Evolutionary conservation across 441 rosid species (phyloP).

Genomic region (Arabidopsis lyrata): DNA sequence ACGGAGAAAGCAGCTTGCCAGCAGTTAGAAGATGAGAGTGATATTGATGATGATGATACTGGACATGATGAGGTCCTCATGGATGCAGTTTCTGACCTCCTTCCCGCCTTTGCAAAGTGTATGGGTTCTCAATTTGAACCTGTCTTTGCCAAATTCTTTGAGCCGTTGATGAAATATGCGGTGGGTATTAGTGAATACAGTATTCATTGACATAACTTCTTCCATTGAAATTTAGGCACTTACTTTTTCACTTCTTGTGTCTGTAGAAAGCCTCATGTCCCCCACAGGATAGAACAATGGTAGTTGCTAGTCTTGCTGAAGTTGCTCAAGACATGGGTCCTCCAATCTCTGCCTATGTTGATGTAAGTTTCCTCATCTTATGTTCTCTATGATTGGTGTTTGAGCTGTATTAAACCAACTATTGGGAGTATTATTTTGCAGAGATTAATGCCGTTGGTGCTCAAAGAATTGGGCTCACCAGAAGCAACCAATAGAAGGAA

Average conservation of each 20-base stretch:
- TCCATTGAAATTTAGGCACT: slow-evolving; percentile 37
- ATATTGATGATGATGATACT: slow-evolving; percentile 73
- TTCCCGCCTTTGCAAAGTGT: slow-evolving; percentile 97
- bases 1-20: slow-evolving; percentile 92
- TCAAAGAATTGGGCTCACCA: slow-evolving; percentile 86
- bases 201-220: slow-evolving; percentile 11
- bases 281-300: slow-evolving; percentile 95
- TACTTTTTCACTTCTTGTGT: slow-evolving; percentile 43
- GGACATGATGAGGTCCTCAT: slow-evolving; percentile 96
- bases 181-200: slow-evolving; percentile 55
- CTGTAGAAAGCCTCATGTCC: slow-evolving; percentile 88
- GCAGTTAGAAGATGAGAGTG: slow-evolving; percentile 75
- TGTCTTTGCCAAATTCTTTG: slow-evolving; percentile 82
- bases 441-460: slow-evolving; percentile 93
- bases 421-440: slow-evolving; percentile 48
- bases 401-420: slow-evolving; percentile 35
- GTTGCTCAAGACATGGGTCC: slow-evolving; percentile 98
- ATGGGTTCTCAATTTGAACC: slow-evolving; percentile 97
- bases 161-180: slow-evolving; percentile 94
- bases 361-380: slow-evolving; percentile 58
- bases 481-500: slow-evolving; percentile 96
- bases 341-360: slow-evolving; percentile 85
- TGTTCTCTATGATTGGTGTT: slow-evolving; percentile 32
- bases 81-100: slow-evolving; percentile 99
- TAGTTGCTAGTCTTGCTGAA: slow-evolving; percentile 98